Base-by-base conservation (phyloP, 2,329 filamentous ascomycete genomes). In the Aspergillus fischeri region DNA sequence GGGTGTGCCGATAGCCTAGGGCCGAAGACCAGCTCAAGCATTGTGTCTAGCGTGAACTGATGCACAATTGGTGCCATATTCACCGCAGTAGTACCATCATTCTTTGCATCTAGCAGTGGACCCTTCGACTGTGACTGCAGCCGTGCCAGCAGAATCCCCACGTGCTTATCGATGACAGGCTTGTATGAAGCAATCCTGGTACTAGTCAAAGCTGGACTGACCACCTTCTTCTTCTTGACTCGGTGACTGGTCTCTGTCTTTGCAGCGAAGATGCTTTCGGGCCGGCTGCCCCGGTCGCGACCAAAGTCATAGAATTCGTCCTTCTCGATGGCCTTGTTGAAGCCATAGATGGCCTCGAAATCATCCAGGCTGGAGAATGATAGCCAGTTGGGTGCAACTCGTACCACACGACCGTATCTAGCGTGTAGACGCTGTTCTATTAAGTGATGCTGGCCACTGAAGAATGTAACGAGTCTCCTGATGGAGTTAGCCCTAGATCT, bases 361-460 rank as follows among this genome's bases (percentile, higher is more conserved):
- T 59, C 63, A 1, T 57, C 50, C 25, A 61, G 29, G 8, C 21
- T 47, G 3, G 60, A 56, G 28, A 63, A 63, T 3, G 63, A 63
- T 9, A 65, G 61, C 61, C 63, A 62, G 14, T 63, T 58, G 1
- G 63, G 63, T 4, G 58, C 63, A 6, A 63, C 58, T 27, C 63
- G 57, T 10, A 65, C 61, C 21, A 65, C 54, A 4, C 21, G 60
- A 11, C 62, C 62, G 27, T 63, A 54, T 42, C 42, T 60, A 11
- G 55, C 53, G 47, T 64, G 62, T 20, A 64, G 47, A 14, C 27
- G n/a, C 29, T 61, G 55, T 51, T 64, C 62, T 1, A 42, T 20
- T 4, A 58, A 47, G 51, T 63, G 59, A 44, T 60, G 62, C 20
- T 54, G 27, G 35, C 62, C 62, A 42, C 52, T 24, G 6, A 61